A percentile compares a stretch with the other conserved stretches of the same genome.
These are phyloP conservation scores for Eleusine indica DNA, from an alignment of 176 grass and related monocot genomes.

Conservation along the genomic window DNA sequence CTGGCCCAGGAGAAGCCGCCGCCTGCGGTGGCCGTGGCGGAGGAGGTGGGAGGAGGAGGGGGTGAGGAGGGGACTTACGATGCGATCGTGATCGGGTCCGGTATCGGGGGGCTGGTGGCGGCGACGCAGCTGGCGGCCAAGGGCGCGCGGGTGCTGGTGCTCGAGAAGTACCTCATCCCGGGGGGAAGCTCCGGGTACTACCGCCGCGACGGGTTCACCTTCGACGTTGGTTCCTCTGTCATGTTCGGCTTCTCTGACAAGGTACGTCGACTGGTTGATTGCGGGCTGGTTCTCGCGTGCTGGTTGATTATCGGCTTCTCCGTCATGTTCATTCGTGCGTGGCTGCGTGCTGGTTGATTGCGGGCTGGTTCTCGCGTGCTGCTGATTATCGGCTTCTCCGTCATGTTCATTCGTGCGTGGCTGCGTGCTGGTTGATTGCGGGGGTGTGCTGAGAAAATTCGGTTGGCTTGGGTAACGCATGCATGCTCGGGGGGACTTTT, in stretches of 20 bases:
- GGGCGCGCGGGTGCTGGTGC: slow-evolving; percentile 81
- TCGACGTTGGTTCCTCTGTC: slow-evolving; percentile 89
- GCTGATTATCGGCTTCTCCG: too few species aligned
- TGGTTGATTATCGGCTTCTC: too few species aligned
- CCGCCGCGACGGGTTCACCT: slow-evolving; percentile 79
- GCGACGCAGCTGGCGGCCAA: slow-evolving; percentile 83
- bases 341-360: not conserved
- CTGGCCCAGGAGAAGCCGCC: slow-evolving; percentile 52
- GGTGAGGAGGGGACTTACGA: slow-evolving; percentile 48
- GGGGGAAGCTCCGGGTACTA: slow-evolving; percentile 95
- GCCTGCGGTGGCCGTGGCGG: slow-evolving; percentile 31
- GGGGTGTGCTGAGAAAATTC: not conserved
- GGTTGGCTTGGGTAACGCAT: too few species aligned
- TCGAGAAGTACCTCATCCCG: slow-evolving; percentile 92
- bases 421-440: not conserved
- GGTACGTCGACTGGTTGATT: slow-evolving; percentile 26
- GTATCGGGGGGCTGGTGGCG: slow-evolving; percentile 86
- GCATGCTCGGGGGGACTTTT: too few species aligned
- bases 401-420: too few species aligned
- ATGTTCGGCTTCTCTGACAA: slow-evolving; percentile 97
- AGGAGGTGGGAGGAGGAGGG: not conserved
- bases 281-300: not conserved
- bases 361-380: not conserved
- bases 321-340: too few species aligned
- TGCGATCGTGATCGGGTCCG: slow-evolving; percentile 81